These are phyloP conservation scores for Boletus tylopilopsis DNA, from an alignment of 768 basidiomycete genomes.

Conservation along the genomic window DNA sequence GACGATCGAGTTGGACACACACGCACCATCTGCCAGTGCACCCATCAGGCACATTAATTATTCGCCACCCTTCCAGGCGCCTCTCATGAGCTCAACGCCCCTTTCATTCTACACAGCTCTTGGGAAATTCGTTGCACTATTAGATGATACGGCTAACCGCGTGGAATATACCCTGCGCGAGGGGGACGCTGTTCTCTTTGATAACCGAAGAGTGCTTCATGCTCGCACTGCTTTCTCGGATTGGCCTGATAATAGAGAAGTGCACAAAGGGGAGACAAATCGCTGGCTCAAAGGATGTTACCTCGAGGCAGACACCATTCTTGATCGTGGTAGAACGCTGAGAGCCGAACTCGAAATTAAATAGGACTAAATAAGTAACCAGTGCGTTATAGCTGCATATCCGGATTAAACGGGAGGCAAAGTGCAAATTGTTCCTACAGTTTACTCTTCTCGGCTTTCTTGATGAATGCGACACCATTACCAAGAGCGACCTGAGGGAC, in stretches of 20 bases:
- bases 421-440: constrained; percentile 25
- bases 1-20: constrained; percentile 61
- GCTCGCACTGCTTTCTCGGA: constrained; percentile 76
- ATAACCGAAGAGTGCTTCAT: constrained; percentile 88
- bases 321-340: constrained; percentile 58
- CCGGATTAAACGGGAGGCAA: not conserved
- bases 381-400: not conserved
- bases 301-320: constrained; percentile 61
- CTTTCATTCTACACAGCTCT: constrained; percentile 61
- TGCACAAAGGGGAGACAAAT: constrained; percentile 47
- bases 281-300: constrained; percentile 93
- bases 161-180: constrained; percentile 69
- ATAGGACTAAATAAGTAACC: not conserved
- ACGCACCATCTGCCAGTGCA: constrained; percentile 6
- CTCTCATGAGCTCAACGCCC: constrained; percentile 52
- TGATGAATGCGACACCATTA: constrained; percentile 60
- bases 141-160: constrained; percentile 49
- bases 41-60: constrained; percentile 76
- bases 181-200: constrained; percentile 87
- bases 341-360: constrained; percentile 30
- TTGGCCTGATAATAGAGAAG: constrained; percentile 26
- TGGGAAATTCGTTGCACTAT: constrained; percentile 49
- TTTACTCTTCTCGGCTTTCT: constrained; percentile 46
- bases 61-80: constrained; percentile 92
- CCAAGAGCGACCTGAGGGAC: constrained; percentile 47